Base-by-base conservation (phyloP, 768 basidiomycete species). In the Auriculariales sp. region DNA sequence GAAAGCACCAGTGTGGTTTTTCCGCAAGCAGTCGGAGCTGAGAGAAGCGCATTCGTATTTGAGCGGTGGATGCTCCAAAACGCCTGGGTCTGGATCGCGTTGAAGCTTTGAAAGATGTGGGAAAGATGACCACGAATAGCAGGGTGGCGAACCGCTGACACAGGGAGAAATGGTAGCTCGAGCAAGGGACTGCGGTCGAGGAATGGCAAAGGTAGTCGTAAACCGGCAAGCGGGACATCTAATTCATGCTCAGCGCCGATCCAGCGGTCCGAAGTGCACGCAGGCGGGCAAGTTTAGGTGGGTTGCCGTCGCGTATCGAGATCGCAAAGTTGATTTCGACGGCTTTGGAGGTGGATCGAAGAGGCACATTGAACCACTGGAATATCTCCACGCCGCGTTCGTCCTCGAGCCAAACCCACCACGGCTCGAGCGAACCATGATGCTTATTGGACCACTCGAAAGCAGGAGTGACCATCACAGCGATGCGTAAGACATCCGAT, bases 401-500 rank as follows among this genome's bases (percentile, higher is more conserved):
- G 58, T 93, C 90, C 66, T 98, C 92, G 2, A 95, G 68, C 95
- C 95, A 98, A 28, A 99, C 63, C 82, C 89, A 97, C 66, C 97
- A 97, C 1, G 89, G 83, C 62, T 98, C 90, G 2, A 70, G 68
- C 10, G 67, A 69, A 0, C 83, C 85, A 57, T 95, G 92, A 2
- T 81, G 57, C 61, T 77, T 84, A 24, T 67, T 57, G 55, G 71
- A 83, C 94, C 95, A 98, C 12, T 73, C 73, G 64, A 97, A 99
- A 5, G 72, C 65, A 24, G 78, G 77, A 14, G 66, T 65, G 28
- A 92, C 70, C 1, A 67, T 71, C 46, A 89, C 71, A 1, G 69
- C 69, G 30, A 99, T 75, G 58, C 79, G 83, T 29, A 99, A 75
- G 29, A 95, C 73, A 61, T 94, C 88, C 49, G 78, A 71, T 11